Percentiles rank a stretch among this genome's conserved stretches.
phyloP scores from a whole-genome alignment of 2,329 filamentous ascomycete species.

The Colletotrichum sp. region DNA sequence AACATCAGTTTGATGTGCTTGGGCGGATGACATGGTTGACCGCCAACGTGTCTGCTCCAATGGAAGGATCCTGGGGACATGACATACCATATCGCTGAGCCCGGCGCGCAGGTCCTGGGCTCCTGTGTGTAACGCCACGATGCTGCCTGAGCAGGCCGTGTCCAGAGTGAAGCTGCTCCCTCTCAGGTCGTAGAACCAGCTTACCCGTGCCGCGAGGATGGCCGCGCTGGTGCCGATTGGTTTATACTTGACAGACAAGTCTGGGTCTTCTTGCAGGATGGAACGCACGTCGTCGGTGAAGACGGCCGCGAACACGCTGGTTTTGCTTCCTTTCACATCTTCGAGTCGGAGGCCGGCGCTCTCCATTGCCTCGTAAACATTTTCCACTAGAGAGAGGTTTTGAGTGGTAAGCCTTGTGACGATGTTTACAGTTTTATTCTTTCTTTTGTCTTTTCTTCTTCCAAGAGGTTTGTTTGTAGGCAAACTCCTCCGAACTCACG shows the following conservation, averaged over 20 bases:
- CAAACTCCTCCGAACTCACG: neutral
- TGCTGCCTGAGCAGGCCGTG: conserved; percentile 54
- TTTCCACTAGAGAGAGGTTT: conserved; percentile 14
- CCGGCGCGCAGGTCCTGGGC: conserved; percentile 26
- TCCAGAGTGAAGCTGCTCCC: conserved; percentile 54
- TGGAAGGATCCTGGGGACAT: neutral
- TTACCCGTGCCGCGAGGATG: neutral
- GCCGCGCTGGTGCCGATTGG: conserved; percentile 48
- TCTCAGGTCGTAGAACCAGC: conserved; percentile 43
- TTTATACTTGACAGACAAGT: conserved; percentile 25
- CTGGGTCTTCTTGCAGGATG: conserved; percentile 22
- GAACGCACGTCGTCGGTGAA: neutral
- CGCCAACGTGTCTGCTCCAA: neutral
- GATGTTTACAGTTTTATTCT: neutral
- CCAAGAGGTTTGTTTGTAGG: neutral
- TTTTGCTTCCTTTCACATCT: neutral
- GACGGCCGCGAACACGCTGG: conserved; percentile 2
- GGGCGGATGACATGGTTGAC: neutral
- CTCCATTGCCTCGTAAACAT: conserved; percentile 24
- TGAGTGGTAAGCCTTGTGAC: neutral
- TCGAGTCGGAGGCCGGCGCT: conserved; percentile 21
- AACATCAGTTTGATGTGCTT: neutral
- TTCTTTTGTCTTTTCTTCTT: neutral
- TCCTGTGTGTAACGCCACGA: conserved; percentile 51
- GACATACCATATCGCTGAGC: conserved; percentile 17